These are phyloP conservation scores for Hortaea sp. DNA, from an alignment of 2,329 filamentous ascomycete species.

Conservation along the genomic window DNA sequence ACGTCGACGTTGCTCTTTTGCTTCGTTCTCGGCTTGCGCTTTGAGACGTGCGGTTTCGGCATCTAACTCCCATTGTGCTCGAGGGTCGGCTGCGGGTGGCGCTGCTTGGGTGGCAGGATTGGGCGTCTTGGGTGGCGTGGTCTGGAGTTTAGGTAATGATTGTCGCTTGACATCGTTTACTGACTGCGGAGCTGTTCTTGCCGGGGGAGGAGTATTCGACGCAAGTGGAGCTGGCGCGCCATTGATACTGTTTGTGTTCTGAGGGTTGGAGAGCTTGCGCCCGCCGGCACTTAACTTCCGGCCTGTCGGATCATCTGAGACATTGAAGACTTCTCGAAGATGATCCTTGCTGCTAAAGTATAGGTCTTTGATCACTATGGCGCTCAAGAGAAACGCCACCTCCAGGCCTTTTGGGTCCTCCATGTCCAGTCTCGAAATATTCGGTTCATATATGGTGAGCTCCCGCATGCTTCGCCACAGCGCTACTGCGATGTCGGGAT, in stretches of 20 bases:
- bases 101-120: conserved; percentile 8
- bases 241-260: conserved; percentile 10
- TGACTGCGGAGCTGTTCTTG: conserved; percentile 9
- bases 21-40: conserved; percentile 33
- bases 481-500: conserved; percentile 92
- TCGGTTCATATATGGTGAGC: conserved; percentile 86
- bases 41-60: conserved; percentile 39
- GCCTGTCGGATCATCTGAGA: conserved; percentile 38
- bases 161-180: neutral
- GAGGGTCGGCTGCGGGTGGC: conserved; percentile 39
- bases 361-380: conserved; percentile 51
- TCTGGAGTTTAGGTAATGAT: neutral
- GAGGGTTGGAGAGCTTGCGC: conserved; percentile 17
- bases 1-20: conserved; percentile 37
- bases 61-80: conserved; percentile 43
- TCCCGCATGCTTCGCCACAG: conserved; percentile 69
- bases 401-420: conserved; percentile 92
- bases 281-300: conserved; percentile 17
- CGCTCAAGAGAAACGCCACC: conserved; percentile 58
- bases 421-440: conserved; percentile 78
- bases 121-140: conserved; percentile 15
- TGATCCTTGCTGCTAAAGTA: conserved; percentile 44
- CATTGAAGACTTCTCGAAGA: conserved; percentile 69
- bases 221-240: conserved; percentile 10
- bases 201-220: neutral